Base-by-base conservation (phyloP, 2,329 filamentous ascomycete genomes). In the Cladobotryum mycophilum region DNA sequence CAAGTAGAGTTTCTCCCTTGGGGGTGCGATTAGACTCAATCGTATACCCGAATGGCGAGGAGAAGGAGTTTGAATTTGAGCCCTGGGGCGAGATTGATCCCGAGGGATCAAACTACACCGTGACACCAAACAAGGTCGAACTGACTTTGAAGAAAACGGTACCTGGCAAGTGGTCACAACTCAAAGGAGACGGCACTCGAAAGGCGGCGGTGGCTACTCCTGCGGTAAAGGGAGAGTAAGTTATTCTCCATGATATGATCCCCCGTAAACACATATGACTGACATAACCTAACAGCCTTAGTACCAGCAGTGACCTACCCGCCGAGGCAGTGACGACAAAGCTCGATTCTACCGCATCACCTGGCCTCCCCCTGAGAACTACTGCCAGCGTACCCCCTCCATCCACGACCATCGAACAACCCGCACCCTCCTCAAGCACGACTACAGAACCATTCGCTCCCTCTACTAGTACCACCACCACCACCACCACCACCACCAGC, bases 41-140 rank as follows among this genome's bases (percentile, higher is more conserved):
- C 8, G 54, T 68, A 15, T 67, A 67, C 36, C 69, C 68, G 1
- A 67, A 59, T 30, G 76, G 79, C 40, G 86, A 80, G 56, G 76
- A 80, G 53, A 84, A 81, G 61, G 76, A 74, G 1, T 76, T 89
- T 41, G 76, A 83, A 15, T 82, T 78, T 3, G 56, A 86, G 5
- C 79, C 92, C 3, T 89, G 78, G 65, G 81, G 78, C 13, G 65
- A 76, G 9, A 82, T 95, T 59, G 78, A 88, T 47, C 67, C 80
- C 0, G 61, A 74, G 1, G 68, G 75, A 33, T 89, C 82, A 17
- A 84, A 75, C 41, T 80, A 73, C 58, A 78, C 75, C 1, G 79
- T 95, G 48, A 85, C 86, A 40, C 76, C 85, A 1, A 89, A 83
- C 61, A 96, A 96, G 66, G 76, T 95, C 48, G 90, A 95, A 66